phyloP scores from a whole-genome alignment of 805 yeast genomes.

The Candida xiaguanensis region DNA sequence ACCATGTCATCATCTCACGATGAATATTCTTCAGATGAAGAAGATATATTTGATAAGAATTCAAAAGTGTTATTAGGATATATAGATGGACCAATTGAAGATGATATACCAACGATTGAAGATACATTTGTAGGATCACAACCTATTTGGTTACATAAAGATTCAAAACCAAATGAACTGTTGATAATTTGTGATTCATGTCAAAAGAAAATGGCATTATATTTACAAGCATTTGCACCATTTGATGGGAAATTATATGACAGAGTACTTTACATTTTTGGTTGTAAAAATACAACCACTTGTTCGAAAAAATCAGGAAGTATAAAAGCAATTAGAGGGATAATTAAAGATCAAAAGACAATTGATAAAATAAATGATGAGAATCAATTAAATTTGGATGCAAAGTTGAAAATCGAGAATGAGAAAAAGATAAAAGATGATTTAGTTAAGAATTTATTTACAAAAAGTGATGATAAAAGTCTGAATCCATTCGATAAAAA shows the following conservation, averaged over 20 bases:
- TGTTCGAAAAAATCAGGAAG: constrained; percentile 74
- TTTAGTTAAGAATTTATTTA: constrained; percentile 39
- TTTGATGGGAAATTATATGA: constrained; percentile 70
- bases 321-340: constrained; percentile 73
- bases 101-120: constrained; percentile 39
- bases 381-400: constrained; percentile 28
- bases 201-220: constrained; percentile 53
- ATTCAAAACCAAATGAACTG: constrained; percentile 53
- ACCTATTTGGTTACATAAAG: constrained; percentile 60
- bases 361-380: constrained; percentile 37
- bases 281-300: constrained; percentile 50
- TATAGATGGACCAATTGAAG: constrained; percentile 54
- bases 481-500: constrained; percentile 32
- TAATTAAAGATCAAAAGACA: constrained; percentile 54
- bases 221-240: constrained; percentile 81
- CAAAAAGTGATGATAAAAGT: constrained; percentile 23
- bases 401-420: constrained; percentile 30
- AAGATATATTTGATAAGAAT: constrained; percentile 30
- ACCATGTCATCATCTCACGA: constrained; percentile 31
- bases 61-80: constrained; percentile 55
- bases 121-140: constrained; percentile 83
- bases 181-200: constrained; percentile 67
- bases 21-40: constrained; percentile 56
- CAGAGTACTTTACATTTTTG: constrained; percentile 75
- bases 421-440: constrained; percentile 37